Conservation (phyloP, 2,329 filamentous ascomycete genomes). For the Colletotrichum musicola region DNA sequence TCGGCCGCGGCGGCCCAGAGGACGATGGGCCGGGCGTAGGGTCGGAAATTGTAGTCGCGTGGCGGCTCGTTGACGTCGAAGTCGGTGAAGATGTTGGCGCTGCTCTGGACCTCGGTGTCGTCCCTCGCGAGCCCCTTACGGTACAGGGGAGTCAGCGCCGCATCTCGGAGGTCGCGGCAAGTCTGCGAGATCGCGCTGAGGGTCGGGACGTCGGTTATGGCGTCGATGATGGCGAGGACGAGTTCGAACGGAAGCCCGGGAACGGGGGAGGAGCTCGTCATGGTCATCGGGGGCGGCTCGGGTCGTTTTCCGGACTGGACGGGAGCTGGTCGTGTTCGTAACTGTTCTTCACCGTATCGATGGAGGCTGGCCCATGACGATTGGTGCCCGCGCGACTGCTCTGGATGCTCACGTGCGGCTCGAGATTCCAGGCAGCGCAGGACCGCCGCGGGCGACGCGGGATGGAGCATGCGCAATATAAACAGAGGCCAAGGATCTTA, state of each 20-base stretch:
- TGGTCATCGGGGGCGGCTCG: neutral
- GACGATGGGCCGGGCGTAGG: neutral
- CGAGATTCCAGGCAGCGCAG: neutral
- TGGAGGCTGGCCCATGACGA: neutral
- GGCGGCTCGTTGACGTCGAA: constrained; percentile 1
- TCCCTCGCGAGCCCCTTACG: neutral
- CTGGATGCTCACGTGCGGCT: neutral
- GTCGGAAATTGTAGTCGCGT: neutral
- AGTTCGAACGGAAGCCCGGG: constrained; percentile 1
- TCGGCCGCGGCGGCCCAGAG: constrained; percentile 12
- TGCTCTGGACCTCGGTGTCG: constrained; percentile 11
- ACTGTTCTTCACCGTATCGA: neutral
- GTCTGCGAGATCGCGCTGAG: neutral
- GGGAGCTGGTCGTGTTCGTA: neutral
- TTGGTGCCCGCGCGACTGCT: neutral
- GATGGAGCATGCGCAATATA: too few relatives aligned
- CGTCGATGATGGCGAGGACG: constrained; percentile 3
- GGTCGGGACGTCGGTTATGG: neutral
- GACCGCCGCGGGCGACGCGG: too few relatives aligned
- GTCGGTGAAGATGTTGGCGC: constrained; percentile 15
- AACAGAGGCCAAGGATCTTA: too few relatives aligned
- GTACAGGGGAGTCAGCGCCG: neutral
- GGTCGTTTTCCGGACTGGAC: neutral
- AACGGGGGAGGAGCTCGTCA: neutral
- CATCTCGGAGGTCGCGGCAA: neutral